Evolutionary conservation across 2,329 filamentous ascomycete species (phyloP), one percentile per base, ranked within the genome.

Genomic region (Monosporascus sp.): DNA sequence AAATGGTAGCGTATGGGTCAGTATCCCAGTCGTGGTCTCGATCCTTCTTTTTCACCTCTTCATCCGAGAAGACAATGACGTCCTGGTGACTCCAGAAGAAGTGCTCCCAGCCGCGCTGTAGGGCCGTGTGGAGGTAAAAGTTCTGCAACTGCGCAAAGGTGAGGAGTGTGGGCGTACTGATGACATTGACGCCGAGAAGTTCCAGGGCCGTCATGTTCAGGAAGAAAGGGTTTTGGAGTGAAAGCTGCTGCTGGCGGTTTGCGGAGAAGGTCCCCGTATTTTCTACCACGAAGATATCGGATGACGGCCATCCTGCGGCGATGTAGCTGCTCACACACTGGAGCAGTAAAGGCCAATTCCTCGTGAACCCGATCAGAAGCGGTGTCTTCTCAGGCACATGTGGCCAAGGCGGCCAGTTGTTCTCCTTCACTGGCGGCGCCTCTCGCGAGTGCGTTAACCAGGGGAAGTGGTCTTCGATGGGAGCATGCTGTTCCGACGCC

Each of bases 241-340:
- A 72, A 27, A 81, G 67, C 20, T 67, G 60, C 1, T 66, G 65
- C n/a, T 71, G 60, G 45, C 68, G 64, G 57, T 82, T 82, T 9
- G 75, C 69, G 50, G 73, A 65, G 67, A 80, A 77, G 3, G 73
- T 73, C 15, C 78, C 78, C 15, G 75, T 82, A 64, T 82, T 82
- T 58, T 82, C 79, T 6, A 82, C 68, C 1, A 82, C 72, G 54
- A 76, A 75, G 52, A 82, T 81, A 57, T 81, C 75, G 27, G 67
- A 66, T 2, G 76, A 63, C 39, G 79, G 79, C 79, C 79, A 82
- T 20, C 79, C 79, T 3, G 76, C 76, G 1, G 78, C 74, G 51
- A 82, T 75, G 62, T 81, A 82, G 48, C 71, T 75, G 31, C 78
- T 70, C 3, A 82, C 71, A 18, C 74, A 75, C 63, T 82, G 79